Conservation (phyloP, 2,329 filamentous ascomycete species). For the Hymenoscyphus infarciens region DNA sequence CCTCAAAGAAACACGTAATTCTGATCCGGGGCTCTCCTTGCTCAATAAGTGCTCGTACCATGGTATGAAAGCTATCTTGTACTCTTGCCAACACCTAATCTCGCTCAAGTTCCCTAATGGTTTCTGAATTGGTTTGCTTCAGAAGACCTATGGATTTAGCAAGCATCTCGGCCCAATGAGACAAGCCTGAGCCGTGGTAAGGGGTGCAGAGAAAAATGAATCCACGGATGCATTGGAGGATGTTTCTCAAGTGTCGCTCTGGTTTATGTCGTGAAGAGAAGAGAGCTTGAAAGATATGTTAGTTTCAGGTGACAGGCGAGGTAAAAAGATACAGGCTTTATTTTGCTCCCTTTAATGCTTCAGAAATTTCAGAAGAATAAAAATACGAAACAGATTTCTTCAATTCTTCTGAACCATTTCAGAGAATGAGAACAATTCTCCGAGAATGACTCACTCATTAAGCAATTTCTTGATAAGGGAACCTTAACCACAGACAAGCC, state of each 20-base stretch:
- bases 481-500: slow-evolving; percentile 37
- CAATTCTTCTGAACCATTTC: too few species aligned
- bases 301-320: background rate
- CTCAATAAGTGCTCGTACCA: slow-evolving; percentile 27
- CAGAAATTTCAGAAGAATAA: too few species aligned
- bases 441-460: too few species aligned
- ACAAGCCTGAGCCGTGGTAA: slow-evolving; percentile 36
- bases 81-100: slow-evolving; percentile 30
- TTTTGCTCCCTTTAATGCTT: too few species aligned
- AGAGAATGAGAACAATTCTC: too few species aligned
- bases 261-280: slow-evolving; percentile 34
- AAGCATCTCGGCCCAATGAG: slow-evolving; percentile 35
- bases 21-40: slow-evolving; percentile 23
- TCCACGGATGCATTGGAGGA: slow-evolving; percentile 33
- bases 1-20: slow-evolving; percentile 38
- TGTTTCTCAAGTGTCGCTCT: slow-evolving; percentile 31
- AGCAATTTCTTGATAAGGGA: too few species aligned
- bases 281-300: slow-evolving; percentile 26
- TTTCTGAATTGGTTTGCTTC: slow-evolving; percentile 34
- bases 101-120: slow-evolving; percentile 31
- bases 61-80: slow-evolving; percentile 29
- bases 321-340: background rate
- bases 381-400: too few species aligned
- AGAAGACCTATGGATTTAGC: slow-evolving; percentile 11
- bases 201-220: slow-evolving; percentile 41